These are phyloP conservation scores for Alternaria atra DNA, from an alignment of 2,329 filamentous ascomycete species.

Conservation along the genomic window DNA sequence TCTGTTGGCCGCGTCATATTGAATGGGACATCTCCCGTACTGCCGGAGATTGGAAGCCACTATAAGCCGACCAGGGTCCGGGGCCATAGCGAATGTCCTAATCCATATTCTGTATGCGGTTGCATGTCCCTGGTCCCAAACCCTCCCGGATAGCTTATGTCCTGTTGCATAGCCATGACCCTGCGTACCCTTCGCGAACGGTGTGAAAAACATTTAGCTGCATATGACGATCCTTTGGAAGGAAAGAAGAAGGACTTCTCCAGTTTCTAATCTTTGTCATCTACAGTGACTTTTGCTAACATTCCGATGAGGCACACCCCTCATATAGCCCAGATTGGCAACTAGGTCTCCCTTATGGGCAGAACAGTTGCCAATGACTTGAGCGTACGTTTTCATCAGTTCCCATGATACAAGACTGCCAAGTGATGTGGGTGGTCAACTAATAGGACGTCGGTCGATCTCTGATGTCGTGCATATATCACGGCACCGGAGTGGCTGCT, in stretches of 20 bases:
- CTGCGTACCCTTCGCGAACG: constrained; percentile 29
- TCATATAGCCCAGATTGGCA: background rate
- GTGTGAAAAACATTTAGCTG: constrained; percentile 31
- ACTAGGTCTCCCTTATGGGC: background rate
- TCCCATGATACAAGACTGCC: constrained; percentile 5
- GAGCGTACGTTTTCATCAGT: background rate
- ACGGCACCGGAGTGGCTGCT: constrained; percentile 24
- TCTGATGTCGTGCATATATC: constrained; percentile 39
- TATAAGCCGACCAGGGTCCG: constrained; percentile 5
- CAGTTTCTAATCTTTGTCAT: constrained; percentile 14
- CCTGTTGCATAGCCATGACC: constrained; percentile 14
- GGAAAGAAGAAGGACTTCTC: constrained; percentile 24
- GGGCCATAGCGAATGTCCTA: constrained; percentile 10
- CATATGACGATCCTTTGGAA: constrained; percentile 14
- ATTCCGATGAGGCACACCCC: background rate
- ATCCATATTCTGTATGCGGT: constrained; percentile 17
- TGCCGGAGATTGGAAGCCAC: constrained; percentile 15
- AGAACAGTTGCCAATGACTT: background rate
- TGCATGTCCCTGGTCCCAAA: constrained; percentile 21
- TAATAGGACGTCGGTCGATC: constrained; percentile 24
- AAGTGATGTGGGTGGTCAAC: constrained; percentile 22
- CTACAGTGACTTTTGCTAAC: constrained; percentile 3
- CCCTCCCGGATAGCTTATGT: constrained; percentile 17
- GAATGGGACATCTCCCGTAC: constrained; percentile 11
- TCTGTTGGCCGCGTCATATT: constrained; percentile 7